Percentiles rank a stretch among this genome's conserved stretches.
phyloP scores from a whole-genome alignment of 2,329 filamentous ascomycete genomes.

The Verticillium tricorpus region DNA sequence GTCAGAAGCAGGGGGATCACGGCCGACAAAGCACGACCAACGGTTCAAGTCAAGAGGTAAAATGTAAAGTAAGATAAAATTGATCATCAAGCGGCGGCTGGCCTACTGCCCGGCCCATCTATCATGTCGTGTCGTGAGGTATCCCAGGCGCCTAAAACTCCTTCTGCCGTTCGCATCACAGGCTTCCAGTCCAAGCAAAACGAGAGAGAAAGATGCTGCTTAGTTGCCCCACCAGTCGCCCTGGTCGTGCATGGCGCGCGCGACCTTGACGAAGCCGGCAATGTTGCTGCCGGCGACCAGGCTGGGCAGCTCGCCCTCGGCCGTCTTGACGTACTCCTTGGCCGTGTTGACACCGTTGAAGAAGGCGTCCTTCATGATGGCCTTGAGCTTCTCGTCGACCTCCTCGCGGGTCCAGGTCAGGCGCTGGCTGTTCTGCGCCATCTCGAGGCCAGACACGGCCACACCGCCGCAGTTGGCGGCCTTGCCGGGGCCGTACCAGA shows the following conservation, averaged over 20 bases:
- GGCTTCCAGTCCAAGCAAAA: neutral
- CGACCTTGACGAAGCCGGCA: constrained; percentile 96
- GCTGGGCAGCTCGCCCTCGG: constrained; percentile 80
- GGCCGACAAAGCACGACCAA: neutral
- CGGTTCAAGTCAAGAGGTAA: neutral
- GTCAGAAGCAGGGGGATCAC: neutral
- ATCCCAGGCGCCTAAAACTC: neutral
- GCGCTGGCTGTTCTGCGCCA: constrained; percentile 93
- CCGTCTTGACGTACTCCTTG: constrained; percentile 76
- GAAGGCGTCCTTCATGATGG: constrained; percentile 94
- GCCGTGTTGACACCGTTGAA: constrained; percentile 83
- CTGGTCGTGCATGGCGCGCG: constrained; percentile 89
- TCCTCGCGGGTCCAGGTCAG: constrained; percentile 83
- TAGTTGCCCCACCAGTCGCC: constrained; percentile 75
- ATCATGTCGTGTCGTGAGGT: neutral
- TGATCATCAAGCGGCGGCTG: neutral
- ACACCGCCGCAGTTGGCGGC: constrained; percentile 97
- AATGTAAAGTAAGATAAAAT: neutral
- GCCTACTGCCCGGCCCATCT: neutral
- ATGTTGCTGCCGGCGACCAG: constrained; percentile 95
- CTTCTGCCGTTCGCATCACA: neutral
- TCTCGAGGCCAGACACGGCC: constrained; percentile 94
- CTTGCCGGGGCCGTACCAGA: constrained; percentile 98
- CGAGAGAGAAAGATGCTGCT: neutral
- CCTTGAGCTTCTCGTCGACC: constrained; percentile 86